Evolutionary conservation across 2,329 filamentous ascomycete species (phyloP).

Genomic region (Cryphonectria parasitica): DNA sequence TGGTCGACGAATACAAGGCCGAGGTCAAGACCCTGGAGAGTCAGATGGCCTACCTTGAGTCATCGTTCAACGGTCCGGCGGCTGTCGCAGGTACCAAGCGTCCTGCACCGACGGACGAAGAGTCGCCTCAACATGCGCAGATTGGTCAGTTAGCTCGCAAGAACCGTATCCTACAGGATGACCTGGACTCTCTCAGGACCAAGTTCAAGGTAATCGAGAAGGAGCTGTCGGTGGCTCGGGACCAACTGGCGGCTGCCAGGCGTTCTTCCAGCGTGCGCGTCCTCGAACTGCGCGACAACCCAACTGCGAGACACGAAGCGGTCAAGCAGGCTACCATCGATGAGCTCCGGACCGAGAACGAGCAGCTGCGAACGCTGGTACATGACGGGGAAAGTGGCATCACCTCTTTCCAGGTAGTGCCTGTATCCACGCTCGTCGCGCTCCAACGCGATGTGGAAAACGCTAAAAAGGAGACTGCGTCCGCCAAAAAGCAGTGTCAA

Average conservation of each 20-base stretch:
- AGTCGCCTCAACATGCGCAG: slow-evolving; percentile 61
- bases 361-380: slow-evolving; percentile 77
- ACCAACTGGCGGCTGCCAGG: slow-evolving; percentile 70
- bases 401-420: slow-evolving; percentile 66
- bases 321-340: slow-evolving; percentile 81
- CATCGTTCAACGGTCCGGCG: slow-evolving; percentile 40
- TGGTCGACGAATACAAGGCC: slow-evolving; percentile 82
- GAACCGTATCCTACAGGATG: slow-evolving; percentile 82
- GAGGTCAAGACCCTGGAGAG: slow-evolving; percentile 77
- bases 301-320: slow-evolving; percentile 81
- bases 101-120: slow-evolving; percentile 61
- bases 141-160: slow-evolving; percentile 85
- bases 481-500: slow-evolving; percentile 79
- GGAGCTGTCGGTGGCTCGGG: slow-evolving; percentile 72
- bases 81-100: slow-evolving; percentile 64
- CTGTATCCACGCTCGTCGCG: slow-evolving; percentile 74
- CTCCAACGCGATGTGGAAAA: slow-evolving; percentile 76
- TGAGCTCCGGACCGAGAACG: slow-evolving; percentile 81
- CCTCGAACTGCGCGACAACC: slow-evolving; percentile 87
- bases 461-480: slow-evolving; percentile 68
- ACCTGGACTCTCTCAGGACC: slow-evolving; percentile 71
- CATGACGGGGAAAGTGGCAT: slow-evolving; percentile 43
- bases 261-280: slow-evolving; percentile 78
- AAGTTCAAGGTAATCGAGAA: slow-evolving; percentile 72
- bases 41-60: slow-evolving; percentile 72